Percentiles rank a stretch among this genome's conserved stretches.
Conservation (phyloP, 2,329 filamentous ascomycete species). For the Boeremia exigua region DNA sequence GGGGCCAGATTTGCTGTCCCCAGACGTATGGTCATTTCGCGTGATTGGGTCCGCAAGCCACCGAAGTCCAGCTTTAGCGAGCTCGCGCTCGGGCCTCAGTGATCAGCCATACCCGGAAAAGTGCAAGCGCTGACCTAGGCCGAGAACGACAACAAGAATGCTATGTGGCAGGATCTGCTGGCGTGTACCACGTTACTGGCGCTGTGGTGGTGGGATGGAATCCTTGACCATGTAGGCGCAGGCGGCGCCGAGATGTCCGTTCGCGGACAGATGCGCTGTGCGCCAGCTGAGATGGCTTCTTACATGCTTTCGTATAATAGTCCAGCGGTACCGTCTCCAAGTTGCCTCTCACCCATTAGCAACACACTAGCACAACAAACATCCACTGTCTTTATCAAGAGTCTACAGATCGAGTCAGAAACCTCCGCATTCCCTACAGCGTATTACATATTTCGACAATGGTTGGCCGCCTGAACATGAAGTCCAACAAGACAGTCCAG, state of each 20-base stretch:
- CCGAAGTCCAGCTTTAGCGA: constrained; percentile 12
- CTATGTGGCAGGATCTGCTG: constrained; percentile 23
- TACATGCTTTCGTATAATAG: constrained; percentile 20
- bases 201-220: constrained; percentile 23
- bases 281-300: constrained; percentile 14
- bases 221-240: constrained; percentile 25
- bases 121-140: constrained; percentile 26
- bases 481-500: constrained; percentile 9
- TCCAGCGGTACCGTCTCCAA: constrained; percentile 1
- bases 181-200: constrained; percentile 32
- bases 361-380: constrained; percentile 3
- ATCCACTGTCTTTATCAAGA: not conserved
- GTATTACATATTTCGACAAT: constrained; percentile 11
- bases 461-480: constrained; percentile 13
- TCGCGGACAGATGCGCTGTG: constrained; percentile 22
- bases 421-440: constrained; percentile 1
- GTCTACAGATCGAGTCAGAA: constrained; percentile 6
- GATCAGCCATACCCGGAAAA: constrained; percentile 28
- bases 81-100: constrained; percentile 21
- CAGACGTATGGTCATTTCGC: constrained; percentile 17
- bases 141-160: constrained; percentile 21
- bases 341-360: not conserved
- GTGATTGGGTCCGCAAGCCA: constrained; percentile 13
- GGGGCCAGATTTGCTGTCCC: constrained; percentile 2
- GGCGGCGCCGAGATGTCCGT: constrained; percentile 27